Evolutionary conservation across 495 filamentous ascomycete genomes (phyloP), one percentile per base, ranked within the genome.

Genomic region (Sphaerosporella brunnea): DNA sequence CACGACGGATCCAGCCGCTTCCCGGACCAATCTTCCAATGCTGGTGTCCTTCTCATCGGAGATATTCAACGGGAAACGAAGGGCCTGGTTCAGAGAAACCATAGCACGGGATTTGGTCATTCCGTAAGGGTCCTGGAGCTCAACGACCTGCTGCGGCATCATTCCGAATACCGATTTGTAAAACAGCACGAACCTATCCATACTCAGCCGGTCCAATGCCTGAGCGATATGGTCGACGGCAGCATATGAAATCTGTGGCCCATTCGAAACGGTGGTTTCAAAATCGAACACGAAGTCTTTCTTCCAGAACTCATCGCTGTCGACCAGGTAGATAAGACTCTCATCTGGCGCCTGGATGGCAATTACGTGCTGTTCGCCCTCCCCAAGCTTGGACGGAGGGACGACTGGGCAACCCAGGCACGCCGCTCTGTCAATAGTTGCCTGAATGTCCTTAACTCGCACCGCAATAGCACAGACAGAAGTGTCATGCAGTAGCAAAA

Each of bases 331-430:
- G 16, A 44, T 44, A 9, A 44, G 19, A 24, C 19, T 44, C 19
- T 44, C 41, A 30, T 44, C 41, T 2, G 41, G 41, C 18, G 41
- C 41, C 19, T 44, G 41, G 41, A 44, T 44, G 41, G 41, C 41
- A 19, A 44, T 44, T 9, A 44, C 41, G 10, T 19, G 10, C 19
- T 44, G 19, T 30, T 44, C 41, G 1, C 41, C 41, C 23, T 44
- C 41, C 8, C 41, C 41, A 11, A 44, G 23, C 20, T 30, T 24
- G 1, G 41, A 23, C 18, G 41, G 41, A 21, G 41, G 41, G 4
- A 44, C 41, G 9, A 44, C 41, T 11, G 41, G 41, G 23, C 41
- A 44, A 21, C 41, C 41, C 1, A 46, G 43, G 28, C 15, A 46
- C 2, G 26, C 30, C 1, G 43, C 43, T 13, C 43, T 9, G 43